These are phyloP conservation scores for Aaosphaeria arxii DNA, from an alignment of 2,329 filamentous ascomycete genomes.

Conservation along the genomic window DNA sequence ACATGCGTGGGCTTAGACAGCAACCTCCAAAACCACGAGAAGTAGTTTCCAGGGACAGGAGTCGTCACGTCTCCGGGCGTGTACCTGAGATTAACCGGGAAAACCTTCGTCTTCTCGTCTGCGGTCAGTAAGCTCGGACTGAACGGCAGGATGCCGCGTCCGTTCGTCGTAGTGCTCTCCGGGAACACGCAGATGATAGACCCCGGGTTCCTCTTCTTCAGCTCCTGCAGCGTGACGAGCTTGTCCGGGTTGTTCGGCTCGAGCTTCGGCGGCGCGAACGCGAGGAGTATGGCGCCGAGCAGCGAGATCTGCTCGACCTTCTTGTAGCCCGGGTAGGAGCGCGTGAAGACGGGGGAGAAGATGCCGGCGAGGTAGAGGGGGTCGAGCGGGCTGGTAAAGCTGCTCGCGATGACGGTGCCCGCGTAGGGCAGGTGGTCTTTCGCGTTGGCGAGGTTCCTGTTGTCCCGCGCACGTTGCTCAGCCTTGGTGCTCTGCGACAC, in stretches of 20 bases:
- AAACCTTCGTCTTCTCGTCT: slow-evolving; percentile 69
- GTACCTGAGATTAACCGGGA: slow-evolving; percentile 87
- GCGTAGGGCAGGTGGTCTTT: slow-evolving; percentile 69
- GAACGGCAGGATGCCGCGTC: slow-evolving; percentile 81
- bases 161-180: slow-evolving; percentile 92
- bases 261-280: slow-evolving; percentile 59
- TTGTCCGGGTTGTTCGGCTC: slow-evolving; percentile 28
- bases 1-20: slow-evolving; percentile 82
- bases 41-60: slow-evolving; percentile 72
- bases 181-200: slow-evolving; percentile 85
- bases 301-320: slow-evolving; percentile 76
- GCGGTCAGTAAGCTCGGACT: slow-evolving; percentile 72
- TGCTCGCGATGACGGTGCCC: slow-evolving; percentile 80
- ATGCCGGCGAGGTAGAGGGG: slow-evolving; percentile 91
- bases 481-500: not conserved
- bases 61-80: slow-evolving; percentile 87
- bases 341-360: slow-evolving; percentile 92
- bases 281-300: slow-evolving; percentile 68
- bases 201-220: slow-evolving; percentile 67
- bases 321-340: slow-evolving; percentile 72
- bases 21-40: slow-evolving; percentile 78
- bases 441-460: slow-evolving; percentile 15
- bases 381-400: slow-evolving; percentile 90
- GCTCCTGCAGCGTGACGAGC: slow-evolving; percentile 38
- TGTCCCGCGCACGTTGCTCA: not conserved